Evolutionary conservation across 2,329 filamentous ascomycete genomes (phyloP).

Genomic region (Aulographum hederae): DNA sequence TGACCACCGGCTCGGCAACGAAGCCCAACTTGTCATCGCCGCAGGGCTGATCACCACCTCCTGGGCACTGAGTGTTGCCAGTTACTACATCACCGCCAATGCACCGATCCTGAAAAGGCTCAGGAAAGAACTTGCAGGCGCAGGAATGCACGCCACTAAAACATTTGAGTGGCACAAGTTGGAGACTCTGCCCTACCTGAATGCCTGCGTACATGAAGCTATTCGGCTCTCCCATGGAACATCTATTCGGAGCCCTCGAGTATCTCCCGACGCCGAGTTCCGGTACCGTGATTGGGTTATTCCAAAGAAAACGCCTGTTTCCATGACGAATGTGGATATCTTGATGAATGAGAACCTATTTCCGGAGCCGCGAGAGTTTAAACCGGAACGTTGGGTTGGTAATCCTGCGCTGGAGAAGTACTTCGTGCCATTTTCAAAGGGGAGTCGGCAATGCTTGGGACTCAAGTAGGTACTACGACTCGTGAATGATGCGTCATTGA

Average conservation of each 20-base stretch:
- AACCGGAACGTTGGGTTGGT: constrained; percentile 4
- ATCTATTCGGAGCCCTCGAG: constrained; percentile 1
- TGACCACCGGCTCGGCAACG: constrained; percentile 2
- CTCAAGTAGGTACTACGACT: constrained; percentile 13
- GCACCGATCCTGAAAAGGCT: neutral
- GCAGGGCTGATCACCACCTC: constrained; percentile 4
- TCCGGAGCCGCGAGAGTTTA: constrained; percentile 2
- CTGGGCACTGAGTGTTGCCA: constrained; percentile 1
- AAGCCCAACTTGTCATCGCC: constrained; percentile 4
- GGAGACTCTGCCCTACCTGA: constrained; percentile 4
- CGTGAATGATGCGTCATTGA: neutral
- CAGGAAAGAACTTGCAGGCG: constrained; percentile 1
- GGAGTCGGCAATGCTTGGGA: constrained; percentile 14
- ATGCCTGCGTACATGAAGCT: constrained; percentile 3
- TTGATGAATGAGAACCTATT: constrained; percentile 4
- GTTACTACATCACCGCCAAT: constrained; percentile 1
- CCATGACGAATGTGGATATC: constrained; percentile 2
- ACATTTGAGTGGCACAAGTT: constrained; percentile 2
- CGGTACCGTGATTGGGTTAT: constrained; percentile 4
- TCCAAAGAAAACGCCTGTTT: constrained; percentile 4
- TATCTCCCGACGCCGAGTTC: constrained; percentile 2
- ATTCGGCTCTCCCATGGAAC: constrained; percentile 2
- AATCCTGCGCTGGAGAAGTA: constrained; percentile 9
- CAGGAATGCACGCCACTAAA: neutral
- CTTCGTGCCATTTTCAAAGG: constrained; percentile 14